Base-by-base conservation (phyloP, 352 stramenopile genomes). In the Paralagenidium karlingii region DNA sequence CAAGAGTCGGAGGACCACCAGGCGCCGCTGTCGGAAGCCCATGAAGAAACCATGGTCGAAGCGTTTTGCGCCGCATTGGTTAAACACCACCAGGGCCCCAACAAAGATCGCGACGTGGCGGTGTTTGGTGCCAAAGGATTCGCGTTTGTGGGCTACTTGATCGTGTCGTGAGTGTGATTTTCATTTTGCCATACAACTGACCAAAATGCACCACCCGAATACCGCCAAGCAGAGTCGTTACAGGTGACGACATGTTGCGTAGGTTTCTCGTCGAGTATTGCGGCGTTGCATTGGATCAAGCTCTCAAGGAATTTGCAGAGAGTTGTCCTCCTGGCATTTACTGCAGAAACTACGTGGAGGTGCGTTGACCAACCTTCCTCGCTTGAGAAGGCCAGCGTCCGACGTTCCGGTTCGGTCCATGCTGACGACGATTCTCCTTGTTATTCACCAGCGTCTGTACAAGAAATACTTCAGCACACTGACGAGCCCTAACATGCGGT, bases 391-490 rank as follows among this genome's bases (percentile, higher is more conserved):
- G 24, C 11, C 12, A 15, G 11, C 18, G 18, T 32, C 29, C 5
- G 4, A n/a, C 32, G 26, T 3, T 19, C 4, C 31, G 18, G 13
- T 52, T 6, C 30, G 39, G 25, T n/a, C 28, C 28, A 32, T 15
- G 11, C 15, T 32, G 11, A 15, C 28, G 11, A 11, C 11, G 11
- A 32, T 33, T n/a, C 41, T 46, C 45, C 44, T 8, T 20, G 30
- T 40, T 33, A 2, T 1, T 4, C 28, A 48, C 13, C 37, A 83
- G 60, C 51, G 51, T 44, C 42, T 92, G 33, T 92, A 88, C 20
- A 64, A 71, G 24, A 88, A 82, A 52, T 92, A 89, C 41, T 85
- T 69, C 31, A 67, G 52, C 8, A 87, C 71, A 11, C 49, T 92
- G 11, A 49, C 66, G 30, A 74, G 71, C 18, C 52, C 66, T 16